Base-by-base conservation (phyloP, 768 basidiomycete genomes). In the Neoboletus magnificus region DNA sequence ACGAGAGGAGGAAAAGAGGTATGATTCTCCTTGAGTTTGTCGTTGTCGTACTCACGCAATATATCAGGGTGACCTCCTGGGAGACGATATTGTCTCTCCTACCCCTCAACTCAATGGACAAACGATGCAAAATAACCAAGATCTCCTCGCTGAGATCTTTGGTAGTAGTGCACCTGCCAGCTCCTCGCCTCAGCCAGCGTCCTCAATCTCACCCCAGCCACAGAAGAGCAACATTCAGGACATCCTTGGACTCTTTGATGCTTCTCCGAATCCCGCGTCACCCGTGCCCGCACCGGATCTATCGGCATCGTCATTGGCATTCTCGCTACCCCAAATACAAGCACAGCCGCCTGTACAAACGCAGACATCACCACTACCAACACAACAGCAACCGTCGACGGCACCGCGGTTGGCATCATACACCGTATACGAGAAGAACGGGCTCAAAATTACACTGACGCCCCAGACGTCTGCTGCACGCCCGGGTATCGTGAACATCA, bases 91-190 rank as follows among this genome's bases (percentile, higher is more conserved):
- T 12, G 46, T 72, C 18, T 61, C 79, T 11, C 72, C 79, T 7
- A 64, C 79, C 1, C 69, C 78, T 20, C 71, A 77, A 6, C 57
- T 73, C 29, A 77, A 79, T 59, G 75, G 76, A n/a, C 70, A 77
- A 42, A 63, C 76, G 0, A 62, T 75, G 2, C 82, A 84, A 62
- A 83, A 79, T 51, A 91, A 88, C 54, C 89, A 95, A 67, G 92
- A 93, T 64, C 82, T 98, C 4, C 84, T 99, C 10, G 90, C 89
- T 0, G 93, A 95, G 63, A 94, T 99, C 54, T 98, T 98, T 66
- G 95, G 93, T 43, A 61, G 79, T 11, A 54, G 78, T 23, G 32
- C 73, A 23, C 39, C 75, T 1, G 47, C 74, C 13, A 54, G 70
- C 18, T 35, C 73, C 18, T 57, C 78, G 10, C 40, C 74, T 18